Base-by-base conservation (phyloP, 1,284 basidiomycete genomes). In the Irpex sp. region DNA sequence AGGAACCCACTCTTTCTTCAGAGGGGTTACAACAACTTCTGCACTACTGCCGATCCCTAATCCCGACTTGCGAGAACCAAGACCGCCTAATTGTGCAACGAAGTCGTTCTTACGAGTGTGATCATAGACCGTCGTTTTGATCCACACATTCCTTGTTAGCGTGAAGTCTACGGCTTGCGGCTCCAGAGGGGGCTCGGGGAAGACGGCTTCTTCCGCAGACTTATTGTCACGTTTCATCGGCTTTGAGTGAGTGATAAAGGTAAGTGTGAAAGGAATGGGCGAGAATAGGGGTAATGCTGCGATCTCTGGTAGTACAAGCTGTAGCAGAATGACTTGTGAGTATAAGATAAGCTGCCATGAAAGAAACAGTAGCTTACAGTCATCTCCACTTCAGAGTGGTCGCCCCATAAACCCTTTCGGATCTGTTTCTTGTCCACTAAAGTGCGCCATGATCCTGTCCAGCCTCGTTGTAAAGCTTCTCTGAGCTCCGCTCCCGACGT, bases 381-480 rank as follows among this genome's bases (percentile, higher is more conserved):
- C 59, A 8, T 63, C 62, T 56, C 55, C 26, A 68, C 69, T 13
- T 65, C 60, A 3, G 67, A 55, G 57, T 68, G 66, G 1, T 67
- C 66, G 9, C 69, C 70, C 67, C 68, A 71, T 1, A 70, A 49
- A 3, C 68, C 65, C 19, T 60, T 60, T 2, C 70, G 33, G 19
- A 71, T 68, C 31, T 64, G 64, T 36, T 66, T 62, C 37, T 61
- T 56, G n/a, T 47, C 46, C 11, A 46, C 37, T 5, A 31, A 4
- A 2, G 55, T 67, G 37, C 57, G 50, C 64, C 64, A 68, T 9
- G 49, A 19, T 7, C 46, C 26, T 1, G 33, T 35, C 62, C 61
- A 62, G n/a, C 63, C 61, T 3, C 17, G 50, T 15, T 51, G 50
- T 4, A 51, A 31, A 8, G 17, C 50, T 31, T 31, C 17, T 51